phyloP scores from a whole-genome alignment of 257 asterid species.

The Mitragyna speciosa region DNA sequence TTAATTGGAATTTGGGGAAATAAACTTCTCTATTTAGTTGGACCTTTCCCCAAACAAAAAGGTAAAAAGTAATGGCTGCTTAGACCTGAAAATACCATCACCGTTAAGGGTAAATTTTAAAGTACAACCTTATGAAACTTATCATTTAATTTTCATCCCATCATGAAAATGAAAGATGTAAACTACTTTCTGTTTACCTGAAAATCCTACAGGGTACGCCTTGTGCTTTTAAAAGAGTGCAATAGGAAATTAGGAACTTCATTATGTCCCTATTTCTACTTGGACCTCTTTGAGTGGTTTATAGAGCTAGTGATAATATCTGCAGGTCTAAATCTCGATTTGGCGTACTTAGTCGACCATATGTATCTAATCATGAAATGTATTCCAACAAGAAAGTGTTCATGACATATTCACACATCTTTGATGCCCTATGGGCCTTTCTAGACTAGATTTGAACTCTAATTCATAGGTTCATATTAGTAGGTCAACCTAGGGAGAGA shows the following conservation, averaged over 20 bases:
- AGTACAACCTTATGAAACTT: background rate
- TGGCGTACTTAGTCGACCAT: background rate
- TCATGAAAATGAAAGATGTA: background rate
- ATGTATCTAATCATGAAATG: background rate
- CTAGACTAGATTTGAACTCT: background rate
- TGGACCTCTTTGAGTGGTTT: background rate
- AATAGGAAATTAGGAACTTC: background rate
- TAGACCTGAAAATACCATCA: background rate
- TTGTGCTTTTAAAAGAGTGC: background rate
- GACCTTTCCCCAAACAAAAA: background rate
- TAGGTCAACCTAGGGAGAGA: background rate
- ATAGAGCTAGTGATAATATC: background rate
- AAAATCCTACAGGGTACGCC: background rate
- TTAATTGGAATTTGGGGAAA: background rate
- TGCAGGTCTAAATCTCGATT: background rate
- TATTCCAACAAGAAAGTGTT: background rate
- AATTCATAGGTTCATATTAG: background rate
- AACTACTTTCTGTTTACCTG: background rate
- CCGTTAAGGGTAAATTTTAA: background rate
- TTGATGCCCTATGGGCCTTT: background rate
- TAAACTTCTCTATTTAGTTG: background rate
- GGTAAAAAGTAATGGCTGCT: background rate
- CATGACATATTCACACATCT: background rate
- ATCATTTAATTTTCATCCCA: background rate
- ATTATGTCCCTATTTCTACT: background rate